Evolutionary conservation across 2,329 filamentous ascomycete species (phyloP), one percentile per base, ranked within the genome.

Genomic region (Rugonectria rugulosa): DNA sequence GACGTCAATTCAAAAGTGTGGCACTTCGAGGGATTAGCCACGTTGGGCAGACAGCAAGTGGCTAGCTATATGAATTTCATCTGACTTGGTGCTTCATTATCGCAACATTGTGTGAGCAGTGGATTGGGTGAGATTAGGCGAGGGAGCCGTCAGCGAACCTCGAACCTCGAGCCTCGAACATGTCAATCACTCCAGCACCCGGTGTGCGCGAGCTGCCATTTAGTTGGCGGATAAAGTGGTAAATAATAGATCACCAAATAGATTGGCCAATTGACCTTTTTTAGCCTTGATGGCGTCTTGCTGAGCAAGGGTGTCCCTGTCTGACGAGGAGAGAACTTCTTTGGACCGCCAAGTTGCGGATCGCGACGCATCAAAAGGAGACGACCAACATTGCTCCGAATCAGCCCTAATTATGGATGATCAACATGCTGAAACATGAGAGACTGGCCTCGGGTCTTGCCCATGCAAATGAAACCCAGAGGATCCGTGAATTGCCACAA

Each of bases 21-120:
- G 31, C 15, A 44, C 37, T 43, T 38, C 27, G 51, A 48, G 40
- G 20, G 38, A 49, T 44, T 43, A 48, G n/a, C 52, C 31, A 34
- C 29, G 34, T 45, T 32, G 31, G 52, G 45, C 38, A 8, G 38
- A 14, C 20, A 42, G 9, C 9, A 37, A 26, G 23, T 26, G 6
- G 19, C 24, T 38, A 26, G 32, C 20, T 6, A 26, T 21, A 27
- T 34, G 14, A 24, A 41, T 26, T n/a, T n/a, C n/a, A n/a, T n/a
- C n/a, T n/a, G n/a, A n/a, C n/a, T n/a, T n/a, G n/a, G n/a, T 27
- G 20, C 17, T 21, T 26, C 14, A 37, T 20, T 12, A 17, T 21
- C 10, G 6, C 14, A 11, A 34, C 14, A n/a, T 17, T 21, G 27
- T 19, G 29, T 17, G 14, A 34, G 26, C 14, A 53, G 17, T 10